These are phyloP conservation scores for Coffea eugenioides DNA, from an alignment of 257 asterid species.

Conservation along the genomic window DNA sequence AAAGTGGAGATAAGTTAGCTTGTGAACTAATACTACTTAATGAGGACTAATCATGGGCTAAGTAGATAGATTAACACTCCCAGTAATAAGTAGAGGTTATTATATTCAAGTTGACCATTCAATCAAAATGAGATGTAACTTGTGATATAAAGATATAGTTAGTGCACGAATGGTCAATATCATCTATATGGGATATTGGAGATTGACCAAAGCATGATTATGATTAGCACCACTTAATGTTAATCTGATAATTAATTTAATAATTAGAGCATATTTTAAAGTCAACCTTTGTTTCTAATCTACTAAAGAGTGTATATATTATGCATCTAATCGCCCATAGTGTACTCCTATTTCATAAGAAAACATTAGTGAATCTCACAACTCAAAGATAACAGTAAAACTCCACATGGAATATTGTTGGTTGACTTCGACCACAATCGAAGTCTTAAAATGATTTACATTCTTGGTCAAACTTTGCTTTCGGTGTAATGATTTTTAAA, in stretches of 20 bases:
- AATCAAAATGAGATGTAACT: neutral
- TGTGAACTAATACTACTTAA: neutral
- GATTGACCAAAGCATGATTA: neutral
- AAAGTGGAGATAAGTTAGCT: neutral
- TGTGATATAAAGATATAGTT: too few species aligned
- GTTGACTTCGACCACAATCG: too few species aligned
- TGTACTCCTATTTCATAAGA: too few species aligned
- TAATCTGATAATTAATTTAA: too few species aligned
- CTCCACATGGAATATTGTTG: too few species aligned
- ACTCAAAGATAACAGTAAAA: too few species aligned
- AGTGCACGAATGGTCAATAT: neutral
- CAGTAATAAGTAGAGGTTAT: neutral
- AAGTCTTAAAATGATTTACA: too few species aligned
- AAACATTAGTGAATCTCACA: too few species aligned
- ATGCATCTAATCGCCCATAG: neutral
- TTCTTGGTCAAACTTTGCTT: too few species aligned
- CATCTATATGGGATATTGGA: neutral
- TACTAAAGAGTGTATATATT: too few species aligned
- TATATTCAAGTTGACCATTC: neutral
- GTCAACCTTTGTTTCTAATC: neutral
- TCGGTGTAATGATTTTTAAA: too few species aligned
- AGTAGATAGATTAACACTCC: neutral
- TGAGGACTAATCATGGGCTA: neutral
- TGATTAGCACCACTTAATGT: neutral
- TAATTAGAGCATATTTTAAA: neutral